Evolutionary conservation across 176 grass and related monocot genomes (phyloP).

Genomic region (Triticum timopheevii): DNA sequence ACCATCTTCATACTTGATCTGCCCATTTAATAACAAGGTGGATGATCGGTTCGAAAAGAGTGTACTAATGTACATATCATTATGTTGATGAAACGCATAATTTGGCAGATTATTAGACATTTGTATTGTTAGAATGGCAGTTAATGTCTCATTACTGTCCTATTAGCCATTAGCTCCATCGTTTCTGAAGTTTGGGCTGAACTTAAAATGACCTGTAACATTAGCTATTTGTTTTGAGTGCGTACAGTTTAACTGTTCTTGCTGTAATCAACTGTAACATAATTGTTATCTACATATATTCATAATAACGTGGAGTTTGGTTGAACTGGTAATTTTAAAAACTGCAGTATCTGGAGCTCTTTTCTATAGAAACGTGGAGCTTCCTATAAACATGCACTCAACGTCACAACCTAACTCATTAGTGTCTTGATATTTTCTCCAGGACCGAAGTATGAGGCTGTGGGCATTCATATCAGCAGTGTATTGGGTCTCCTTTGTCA

Average conservation of each 20-base stretch:
- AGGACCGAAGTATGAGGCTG: conserved; percentile 41
- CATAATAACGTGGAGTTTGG: not conserved
- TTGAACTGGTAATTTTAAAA: not conserved
- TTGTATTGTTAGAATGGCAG: not conserved
- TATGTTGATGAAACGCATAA: not conserved
- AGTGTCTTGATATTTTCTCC: conserved; percentile 31
- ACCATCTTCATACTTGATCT: not conserved
- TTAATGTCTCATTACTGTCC: not conserved
- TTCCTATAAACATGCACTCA: not conserved
- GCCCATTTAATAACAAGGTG: not conserved
- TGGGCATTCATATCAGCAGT: conserved; percentile 77
- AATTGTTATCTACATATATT: not conserved
- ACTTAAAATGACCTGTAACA: too few species aligned
- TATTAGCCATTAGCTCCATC: not conserved
- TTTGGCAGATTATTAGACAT: not conserved
- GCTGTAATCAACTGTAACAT: not conserved
- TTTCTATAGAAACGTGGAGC: not conserved
- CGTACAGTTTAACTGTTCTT: not conserved
- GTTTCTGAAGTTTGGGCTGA: not conserved
- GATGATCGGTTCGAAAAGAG: not conserved
- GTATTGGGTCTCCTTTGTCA: conserved; percentile 88
- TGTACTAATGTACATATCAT: not conserved
- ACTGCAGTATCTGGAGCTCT: not conserved
- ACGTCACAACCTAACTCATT: not conserved
- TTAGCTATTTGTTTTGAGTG: not conserved